Base-by-base conservation (phyloP, 306 rosid genomes). In the Cicer arietinum region DNA sequence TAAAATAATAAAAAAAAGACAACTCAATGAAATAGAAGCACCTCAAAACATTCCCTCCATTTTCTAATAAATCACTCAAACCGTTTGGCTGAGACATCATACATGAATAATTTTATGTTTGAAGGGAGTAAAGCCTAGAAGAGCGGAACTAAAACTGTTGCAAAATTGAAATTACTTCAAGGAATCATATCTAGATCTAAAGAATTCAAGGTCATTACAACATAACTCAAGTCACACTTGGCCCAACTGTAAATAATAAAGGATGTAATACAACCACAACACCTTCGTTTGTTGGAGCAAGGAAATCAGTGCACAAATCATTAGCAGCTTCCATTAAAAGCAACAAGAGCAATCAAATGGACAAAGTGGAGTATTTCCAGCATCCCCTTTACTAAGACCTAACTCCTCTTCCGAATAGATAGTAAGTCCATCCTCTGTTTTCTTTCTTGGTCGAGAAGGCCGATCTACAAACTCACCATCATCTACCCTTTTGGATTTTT, bases 291-390 rank as follows among this genome's bases (percentile, higher is more conserved):
- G 16, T 53, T 0, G 30, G 50, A 57, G 39, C 20, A 68, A 73
- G 10, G 10, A 66, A 45, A 13, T 50, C 37, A 73, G 66, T 9
- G n/a, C 46, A 58, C 16, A 73, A 17, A 43, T 3, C 7, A 12
- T 2, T 67, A 17, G 65, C 37, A 63, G 35, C 63, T 11, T 40
- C 57, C 80, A 63, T 88, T 80, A 90, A 72, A 89, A 92, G 89
- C 96, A 92, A 78, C 96, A 92, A 59, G 89, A 80, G 63, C 98
- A 92, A 82, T 92, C 96, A 81, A 92, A 92, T 51, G 98, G 98
- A 71, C 94, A 92, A 37, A 90, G 89, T 2, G 89, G 82, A 7
- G 98, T 92, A 77, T 58, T 80, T 77, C 98, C 98, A 52, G 90
- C 96, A 75, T 87, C 89, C 7, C 73, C 75, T 6, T 77, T 90